These are phyloP conservation scores for Neoascochyta sp. DNA, from an alignment of 2,329 filamentous ascomycete genomes.

Conservation along the genomic window DNA sequence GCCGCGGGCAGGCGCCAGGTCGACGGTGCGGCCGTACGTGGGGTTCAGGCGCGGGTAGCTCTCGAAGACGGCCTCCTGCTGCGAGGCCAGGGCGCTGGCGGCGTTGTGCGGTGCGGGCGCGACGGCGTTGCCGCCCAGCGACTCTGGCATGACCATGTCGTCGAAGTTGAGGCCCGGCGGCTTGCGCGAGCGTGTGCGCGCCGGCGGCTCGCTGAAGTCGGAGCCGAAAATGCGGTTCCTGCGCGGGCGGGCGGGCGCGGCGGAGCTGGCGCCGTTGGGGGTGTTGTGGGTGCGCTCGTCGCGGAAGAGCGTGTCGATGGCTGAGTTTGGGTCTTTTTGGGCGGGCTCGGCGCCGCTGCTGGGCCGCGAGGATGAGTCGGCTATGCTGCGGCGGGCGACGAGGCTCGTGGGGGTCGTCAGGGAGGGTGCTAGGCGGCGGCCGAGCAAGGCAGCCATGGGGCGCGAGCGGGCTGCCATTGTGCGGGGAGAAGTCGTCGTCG, in stretches of 20 bases:
- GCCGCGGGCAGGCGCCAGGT: constrained; percentile 30
- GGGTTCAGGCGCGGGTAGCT: constrained; percentile 38
- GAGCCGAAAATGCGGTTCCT: constrained; percentile 16
- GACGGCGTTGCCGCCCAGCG: constrained; percentile 12
- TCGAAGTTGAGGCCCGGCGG: constrained; percentile 12
- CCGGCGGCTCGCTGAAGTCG: constrained; percentile 9
- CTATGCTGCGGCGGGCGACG: constrained; percentile 12
- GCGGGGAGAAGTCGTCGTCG: too few species aligned
- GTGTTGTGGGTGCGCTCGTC: constrained; percentile 6
- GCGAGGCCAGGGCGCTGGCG: constrained; percentile 7
- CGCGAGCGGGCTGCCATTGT: too few species aligned
- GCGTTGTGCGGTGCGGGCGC: constrained; percentile 17
- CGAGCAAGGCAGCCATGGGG: too few species aligned
- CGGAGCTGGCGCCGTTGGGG: constrained; percentile 5
- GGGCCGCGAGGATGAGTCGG: constrained; percentile 9
- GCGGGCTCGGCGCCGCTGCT: constrained; percentile 10
- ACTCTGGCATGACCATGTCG: constrained; percentile 15
- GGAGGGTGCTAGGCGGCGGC: too few species aligned
- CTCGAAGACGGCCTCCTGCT: constrained; percentile 19
- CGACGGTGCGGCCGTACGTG: constrained; percentile 40
- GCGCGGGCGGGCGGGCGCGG: constrained; percentile 2
- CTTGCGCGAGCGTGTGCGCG: constrained; percentile 3
- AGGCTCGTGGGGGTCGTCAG: too few species aligned
- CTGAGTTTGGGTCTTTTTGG: constrained; percentile 1
- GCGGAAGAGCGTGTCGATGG: constrained; percentile 26